Base-by-base conservation (phyloP, 129 eudicot species). In the Flaveria trinervia region DNA sequence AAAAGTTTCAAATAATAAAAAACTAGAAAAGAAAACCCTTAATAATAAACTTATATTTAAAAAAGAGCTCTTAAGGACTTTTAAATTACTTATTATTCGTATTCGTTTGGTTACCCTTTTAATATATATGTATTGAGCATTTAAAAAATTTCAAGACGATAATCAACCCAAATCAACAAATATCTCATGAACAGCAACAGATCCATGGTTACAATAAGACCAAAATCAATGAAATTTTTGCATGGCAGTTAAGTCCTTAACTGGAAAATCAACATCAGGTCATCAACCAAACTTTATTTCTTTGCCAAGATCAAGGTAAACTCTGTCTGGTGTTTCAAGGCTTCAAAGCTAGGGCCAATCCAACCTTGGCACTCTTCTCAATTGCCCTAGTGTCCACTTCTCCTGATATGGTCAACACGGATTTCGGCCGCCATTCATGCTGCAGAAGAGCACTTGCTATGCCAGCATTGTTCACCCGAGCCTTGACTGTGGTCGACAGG, bases 281-380 rank as follows among this genome's bases (percentile, higher is more conserved):
- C 68, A 78, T 33, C 73, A 41, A 68, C 71, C 79, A 65, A 80
- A 70, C 59, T 87, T 84, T 45, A 83, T 88, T 83, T 76, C 80
- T 69, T 82, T 70, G 57, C 74, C 71, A 49, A 36, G 7, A 61
- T 46, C 77, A 50, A 41, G 30, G 50, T 56, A 65, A 72, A 52
- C 16, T 23, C 68, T n/a, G 41, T 22, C 28, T n/a, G 10, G 33
- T 18, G 16, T 25, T 72, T 88, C 87, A 89, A 23, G 98, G 96
- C 86, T 90, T 92, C 44, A 90, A 82, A 75, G 89, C 91, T 41
- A 92, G 23, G 65, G 94, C 93, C 60, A 92, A 77, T 52, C 96
- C 98, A 59, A 92, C 85, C 82, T 92, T 92, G 7, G 98, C 96
- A 69, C 90, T 92, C 80, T 92, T 92, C 49, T 92, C 98, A 16